These are phyloP conservation scores for Penicillium atrosanguineum DNA, from an alignment of 495 filamentous ascomycete species.

Conservation along the genomic window DNA sequence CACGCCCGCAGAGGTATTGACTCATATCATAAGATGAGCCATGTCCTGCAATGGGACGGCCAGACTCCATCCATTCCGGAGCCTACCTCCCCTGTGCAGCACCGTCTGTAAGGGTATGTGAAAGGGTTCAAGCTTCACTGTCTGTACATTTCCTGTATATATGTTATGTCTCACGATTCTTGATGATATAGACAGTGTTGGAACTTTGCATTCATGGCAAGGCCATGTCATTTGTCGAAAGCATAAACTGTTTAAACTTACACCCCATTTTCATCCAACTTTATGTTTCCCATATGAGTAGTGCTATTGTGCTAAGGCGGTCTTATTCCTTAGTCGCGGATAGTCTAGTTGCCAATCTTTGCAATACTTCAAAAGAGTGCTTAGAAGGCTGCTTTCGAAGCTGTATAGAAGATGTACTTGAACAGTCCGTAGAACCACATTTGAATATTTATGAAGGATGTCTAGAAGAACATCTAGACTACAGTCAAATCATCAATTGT, in stretches of 20 bases:
- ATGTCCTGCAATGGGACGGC: constrained; percentile 29
- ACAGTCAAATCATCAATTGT: too few relatives aligned
- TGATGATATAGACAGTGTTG: background rate
- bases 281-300: background rate
- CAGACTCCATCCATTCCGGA: constrained; percentile 2
- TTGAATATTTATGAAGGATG: too few relatives aligned
- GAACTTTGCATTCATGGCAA: background rate
- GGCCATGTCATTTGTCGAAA: background rate
- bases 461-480: too few relatives aligned
- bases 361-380: too few relatives aligned
- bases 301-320: too few relatives aligned
- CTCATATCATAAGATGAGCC: constrained; percentile 58
- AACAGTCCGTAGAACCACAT: too few relatives aligned
- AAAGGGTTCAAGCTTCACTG: background rate
- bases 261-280: background rate
- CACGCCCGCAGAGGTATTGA: constrained; percentile 63
- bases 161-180: background rate
- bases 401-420: too few relatives aligned
- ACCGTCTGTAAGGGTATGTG: constrained; percentile 18
- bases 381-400: too few relatives aligned
- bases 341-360: too few relatives aligned
- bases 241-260: background rate
- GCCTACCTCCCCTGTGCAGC: constrained; percentile 22
- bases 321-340: too few relatives aligned
- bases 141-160: background rate